Evolutionary conservation across 2,329 filamentous ascomycete species (phyloP).

Genomic region (Colletotrichum cordylinicola): DNA sequence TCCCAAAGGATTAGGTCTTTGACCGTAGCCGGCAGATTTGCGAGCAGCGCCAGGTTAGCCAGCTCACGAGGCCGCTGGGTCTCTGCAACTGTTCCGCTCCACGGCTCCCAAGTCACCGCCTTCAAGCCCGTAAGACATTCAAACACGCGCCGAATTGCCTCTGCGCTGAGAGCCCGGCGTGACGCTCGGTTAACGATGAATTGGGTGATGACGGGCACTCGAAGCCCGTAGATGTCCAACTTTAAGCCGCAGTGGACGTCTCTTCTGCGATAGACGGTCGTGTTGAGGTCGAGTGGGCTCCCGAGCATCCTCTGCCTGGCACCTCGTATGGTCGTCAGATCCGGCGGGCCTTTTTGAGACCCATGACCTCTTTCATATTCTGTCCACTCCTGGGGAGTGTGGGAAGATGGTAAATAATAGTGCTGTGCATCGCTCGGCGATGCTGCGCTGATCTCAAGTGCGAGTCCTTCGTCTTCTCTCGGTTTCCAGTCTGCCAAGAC

Average conservation of each 20-base stretch:
- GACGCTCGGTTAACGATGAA: background rate
- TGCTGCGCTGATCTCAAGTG: background rate
- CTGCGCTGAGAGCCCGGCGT: background rate
- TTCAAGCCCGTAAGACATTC: background rate
- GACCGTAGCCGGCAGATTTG: background rate
- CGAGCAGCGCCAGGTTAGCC: background rate
- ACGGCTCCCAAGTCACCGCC: background rate
- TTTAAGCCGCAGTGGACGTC: background rate
- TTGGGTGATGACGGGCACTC: background rate
- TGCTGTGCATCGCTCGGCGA: background rate
- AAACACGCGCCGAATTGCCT: background rate
- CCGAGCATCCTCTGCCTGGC: background rate
- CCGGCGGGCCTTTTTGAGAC: background rate
- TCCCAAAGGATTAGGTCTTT: rapidly evolving
- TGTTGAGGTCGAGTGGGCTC: background rate
- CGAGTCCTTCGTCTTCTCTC: background rate
- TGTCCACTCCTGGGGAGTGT: too few relatives aligned
- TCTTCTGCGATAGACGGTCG: background rate
- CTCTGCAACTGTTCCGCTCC: background rate
- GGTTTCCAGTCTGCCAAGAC: rapidly evolving
- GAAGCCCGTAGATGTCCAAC: background rate
- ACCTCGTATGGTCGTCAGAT: background rate
- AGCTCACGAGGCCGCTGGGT: background rate
- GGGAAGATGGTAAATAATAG: too few relatives aligned
- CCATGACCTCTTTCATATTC: too few relatives aligned